phyloP scores from a whole-genome alignment of 345 rosid species.

The Cardamine occulta region DNA sequence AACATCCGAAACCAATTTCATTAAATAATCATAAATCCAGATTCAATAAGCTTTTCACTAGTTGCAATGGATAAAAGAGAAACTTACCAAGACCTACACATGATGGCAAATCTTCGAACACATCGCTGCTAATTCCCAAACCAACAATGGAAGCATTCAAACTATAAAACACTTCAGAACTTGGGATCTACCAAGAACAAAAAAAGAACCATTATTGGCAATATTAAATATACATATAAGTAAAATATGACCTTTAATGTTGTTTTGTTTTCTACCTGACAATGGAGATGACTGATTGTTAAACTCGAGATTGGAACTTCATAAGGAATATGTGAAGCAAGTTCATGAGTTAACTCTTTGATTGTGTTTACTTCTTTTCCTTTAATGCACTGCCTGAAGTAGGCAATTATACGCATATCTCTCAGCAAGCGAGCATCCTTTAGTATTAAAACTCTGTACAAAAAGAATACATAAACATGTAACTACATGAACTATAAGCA shows the following conservation, averaged over 20 bases:
- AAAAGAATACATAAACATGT: slow-evolving; percentile 22
- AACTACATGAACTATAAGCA: neutral
- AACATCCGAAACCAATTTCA: slow-evolving; percentile 11
- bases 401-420: slow-evolving; percentile 75
- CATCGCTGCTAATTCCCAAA: slow-evolving; percentile 71
- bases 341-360: slow-evolving; percentile 83
- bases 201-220: slow-evolving; percentile 2
- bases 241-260: neutral
- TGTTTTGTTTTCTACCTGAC: slow-evolving; percentile 59
- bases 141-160: slow-evolving; percentile 90
- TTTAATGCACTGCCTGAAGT: slow-evolving; percentile 84
- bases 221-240: slow-evolving; percentile 14
- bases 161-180: slow-evolving; percentile 69
- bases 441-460: slow-evolving; percentile 55
- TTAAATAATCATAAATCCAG: neutral
- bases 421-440: slow-evolving; percentile 78
- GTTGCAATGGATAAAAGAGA: neutral
- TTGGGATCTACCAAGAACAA: slow-evolving; percentile 58
- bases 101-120: slow-evolving; percentile 61
- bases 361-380: slow-evolving; percentile 61
- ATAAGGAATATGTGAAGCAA: slow-evolving; percentile 85
- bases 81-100: slow-evolving; percentile 91
- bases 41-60: neutral
- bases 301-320: slow-evolving; percentile 80
- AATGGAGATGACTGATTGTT: slow-evolving; percentile 79